phyloP scores from a whole-genome alignment of 2,329 filamentous ascomycete genomes.

The Cercospora sp. region DNA sequence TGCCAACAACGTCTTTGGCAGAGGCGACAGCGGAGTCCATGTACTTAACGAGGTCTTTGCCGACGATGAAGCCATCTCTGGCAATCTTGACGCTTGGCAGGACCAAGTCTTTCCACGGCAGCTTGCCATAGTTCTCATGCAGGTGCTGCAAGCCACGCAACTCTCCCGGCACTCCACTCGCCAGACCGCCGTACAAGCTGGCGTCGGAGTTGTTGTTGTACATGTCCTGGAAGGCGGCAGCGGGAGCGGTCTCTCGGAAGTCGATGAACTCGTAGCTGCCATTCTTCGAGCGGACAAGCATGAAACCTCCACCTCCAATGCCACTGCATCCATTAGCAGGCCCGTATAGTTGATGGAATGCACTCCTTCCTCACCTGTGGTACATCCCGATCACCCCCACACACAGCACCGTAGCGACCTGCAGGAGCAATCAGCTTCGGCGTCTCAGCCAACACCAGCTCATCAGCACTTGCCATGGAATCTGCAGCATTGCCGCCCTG shows the following conservation, averaged over 20 bases:
- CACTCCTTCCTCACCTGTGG: constrained; percentile 24
- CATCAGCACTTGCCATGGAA: constrained; percentile 41
- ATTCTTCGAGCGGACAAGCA: constrained; percentile 49
- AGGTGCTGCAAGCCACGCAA: constrained; percentile 76
- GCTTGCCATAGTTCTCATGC: constrained; percentile 67
- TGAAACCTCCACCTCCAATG: constrained; percentile 85
- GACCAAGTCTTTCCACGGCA: constrained; percentile 62
- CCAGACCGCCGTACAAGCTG: constrained; percentile 55
- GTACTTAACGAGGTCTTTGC: constrained; percentile 71
- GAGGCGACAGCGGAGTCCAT: constrained; percentile 59
- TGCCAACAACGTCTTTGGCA: constrained; percentile 39
- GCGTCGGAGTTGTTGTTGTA: constrained; percentile 68
- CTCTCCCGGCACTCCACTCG: constrained; percentile 69
- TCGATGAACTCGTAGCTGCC: constrained; percentile 86
- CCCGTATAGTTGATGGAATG: constrained; percentile 18
- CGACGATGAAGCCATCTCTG: constrained; percentile 70
- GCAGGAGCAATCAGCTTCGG: background rate
- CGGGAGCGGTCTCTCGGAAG: constrained; percentile 85
- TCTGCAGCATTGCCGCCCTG: constrained; percentile 55
- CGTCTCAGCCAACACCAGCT: too few species aligned
- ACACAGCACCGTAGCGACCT: constrained; percentile 47
- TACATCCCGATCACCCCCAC: constrained; percentile 53
- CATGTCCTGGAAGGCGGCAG: constrained; percentile 81
- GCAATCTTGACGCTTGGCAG: constrained; percentile 74
- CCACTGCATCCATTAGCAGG: constrained; percentile 48